Conservation (phyloP, 1,284 basidiomycete species). For the Inonotus obliquus region DNA sequence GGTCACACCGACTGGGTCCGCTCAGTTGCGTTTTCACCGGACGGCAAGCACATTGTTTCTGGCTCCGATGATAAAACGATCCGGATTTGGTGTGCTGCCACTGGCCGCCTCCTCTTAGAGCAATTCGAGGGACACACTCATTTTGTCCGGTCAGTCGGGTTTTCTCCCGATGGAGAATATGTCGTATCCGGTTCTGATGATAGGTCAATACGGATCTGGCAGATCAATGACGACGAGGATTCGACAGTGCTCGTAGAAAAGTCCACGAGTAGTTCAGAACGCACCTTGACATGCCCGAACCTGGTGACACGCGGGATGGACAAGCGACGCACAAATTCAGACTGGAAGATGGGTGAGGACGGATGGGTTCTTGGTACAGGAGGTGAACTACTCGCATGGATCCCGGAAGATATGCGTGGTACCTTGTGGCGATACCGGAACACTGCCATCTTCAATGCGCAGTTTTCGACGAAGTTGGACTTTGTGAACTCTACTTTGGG, state of each 20-base stretch:
- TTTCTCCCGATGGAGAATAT: conserved; percentile 4
- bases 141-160: background rate
- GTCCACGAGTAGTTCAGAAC: too few species aligned
- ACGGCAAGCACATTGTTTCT: background rate
- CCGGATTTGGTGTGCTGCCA: background rate
- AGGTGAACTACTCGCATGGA: too few species aligned
- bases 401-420: background rate
- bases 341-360: background rate
- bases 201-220: too few species aligned
- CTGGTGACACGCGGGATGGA: too few species aligned
- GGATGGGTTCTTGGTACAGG: background rate
- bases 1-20: too few species aligned
- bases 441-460: background rate
- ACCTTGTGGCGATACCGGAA: background rate
- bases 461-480: background rate
- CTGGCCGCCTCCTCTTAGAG: background rate
- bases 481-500: background rate
- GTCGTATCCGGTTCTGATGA: too few species aligned
- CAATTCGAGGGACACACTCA: background rate
- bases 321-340: background rate
- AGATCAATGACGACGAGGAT: too few species aligned
- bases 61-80: background rate
- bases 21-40: background rate
- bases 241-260: too few species aligned
- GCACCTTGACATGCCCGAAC: too few species aligned